Conservation (phyloP, 176 grass and related monocot species). For the Raddia guianensis region DNA sequence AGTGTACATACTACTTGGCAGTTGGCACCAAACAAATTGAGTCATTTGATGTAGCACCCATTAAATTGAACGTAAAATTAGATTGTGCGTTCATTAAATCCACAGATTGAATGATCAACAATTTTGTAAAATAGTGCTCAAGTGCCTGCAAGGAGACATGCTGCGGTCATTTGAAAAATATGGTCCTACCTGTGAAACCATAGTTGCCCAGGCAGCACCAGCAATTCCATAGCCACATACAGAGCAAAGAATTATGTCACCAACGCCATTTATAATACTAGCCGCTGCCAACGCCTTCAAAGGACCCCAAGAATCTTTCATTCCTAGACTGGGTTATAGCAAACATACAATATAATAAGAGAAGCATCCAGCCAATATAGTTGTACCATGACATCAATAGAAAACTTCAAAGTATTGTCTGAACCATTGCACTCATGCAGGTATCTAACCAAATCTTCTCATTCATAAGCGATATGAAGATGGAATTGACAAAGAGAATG, state of each 20-base stretch:
- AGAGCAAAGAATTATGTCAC: slow-evolving; percentile 84
- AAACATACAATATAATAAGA: slow-evolving; percentile 40
- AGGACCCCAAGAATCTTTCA: slow-evolving; percentile 99
- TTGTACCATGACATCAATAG: slow-evolving; percentile 9
- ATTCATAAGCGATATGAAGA: slow-evolving; percentile 11
- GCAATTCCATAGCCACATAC: slow-evolving; percentile 88
- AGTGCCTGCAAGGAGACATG: slow-evolving; percentile 7
- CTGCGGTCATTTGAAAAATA: slow-evolving; percentile 1
- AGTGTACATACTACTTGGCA: neutral
- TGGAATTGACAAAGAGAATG: slow-evolving; percentile 14
- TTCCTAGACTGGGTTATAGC: slow-evolving; percentile 76
- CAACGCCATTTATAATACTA: slow-evolving; percentile 76
- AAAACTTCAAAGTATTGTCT: slow-evolving; percentile 5
- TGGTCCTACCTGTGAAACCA: slow-evolving; percentile 83
- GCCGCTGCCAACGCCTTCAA: slow-evolving; percentile 86
- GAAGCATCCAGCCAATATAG: slow-evolving; percentile 32
- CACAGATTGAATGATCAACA: neutral
- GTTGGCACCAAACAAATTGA: neutral
- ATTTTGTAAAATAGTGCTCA: neutral
- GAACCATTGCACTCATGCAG: slow-evolving; percentile 6
- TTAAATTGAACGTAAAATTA: neutral
- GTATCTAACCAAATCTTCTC: neutral
- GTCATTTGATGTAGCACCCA: neutral
- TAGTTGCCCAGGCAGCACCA: slow-evolving; percentile 99
- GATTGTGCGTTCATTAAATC: slow-evolving; percentile 10